Evolutionary conservation across 345 rosid species (phyloP), one percentile per base, ranked within the genome.

Genomic region (Erucastrum elatum): DNA sequence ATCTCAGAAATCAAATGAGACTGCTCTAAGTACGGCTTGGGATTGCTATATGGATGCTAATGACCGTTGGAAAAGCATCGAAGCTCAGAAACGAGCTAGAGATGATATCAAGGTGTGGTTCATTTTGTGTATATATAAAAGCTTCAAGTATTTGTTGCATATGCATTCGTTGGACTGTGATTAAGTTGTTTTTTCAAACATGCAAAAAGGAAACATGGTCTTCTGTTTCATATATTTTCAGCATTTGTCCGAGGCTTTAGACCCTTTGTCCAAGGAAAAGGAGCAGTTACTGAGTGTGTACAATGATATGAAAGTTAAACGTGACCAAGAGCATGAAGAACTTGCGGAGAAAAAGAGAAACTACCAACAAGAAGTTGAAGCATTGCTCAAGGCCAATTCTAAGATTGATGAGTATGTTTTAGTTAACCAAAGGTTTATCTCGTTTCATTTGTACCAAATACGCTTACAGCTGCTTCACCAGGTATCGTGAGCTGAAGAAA

Each of bases 21-120:
- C 60, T 70, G 88, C 89, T 70, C 84, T 90, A 63, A 88, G 88
- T 86, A 75, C 56, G 53, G 90, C 96, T 61, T 91, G 90, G 92
- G 84, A 82, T 81, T 65, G 72, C 82, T 94, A 87, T 81, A 77
- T 85, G 91, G 93, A 80, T 80, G 90, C 92, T 63, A 90, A 83
- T 87, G 88, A 91, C 64, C 86, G 84, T 39, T 94, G 97, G 96
- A 94, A 89, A 85, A 84, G 82, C 75, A 69, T 80, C 1, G 94
- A 89, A 77, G 98, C 98, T 76, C 94, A 91, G 78, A 86, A 85
- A 75, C 89, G 87, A 79, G 98, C 98, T 12, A 91, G 90, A 86
- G 77, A 75, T 75, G 94, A 87, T 66, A 88, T 87, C 77, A 92
- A 89, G 97, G 98, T 94, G 69, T 49, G 69, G 74, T 62, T 76